Evolutionary conservation across 139 green algal genomes (phyloP), one percentile per base, ranked within the genome.

Genomic region (Chlorella sorokiniana): DNA sequence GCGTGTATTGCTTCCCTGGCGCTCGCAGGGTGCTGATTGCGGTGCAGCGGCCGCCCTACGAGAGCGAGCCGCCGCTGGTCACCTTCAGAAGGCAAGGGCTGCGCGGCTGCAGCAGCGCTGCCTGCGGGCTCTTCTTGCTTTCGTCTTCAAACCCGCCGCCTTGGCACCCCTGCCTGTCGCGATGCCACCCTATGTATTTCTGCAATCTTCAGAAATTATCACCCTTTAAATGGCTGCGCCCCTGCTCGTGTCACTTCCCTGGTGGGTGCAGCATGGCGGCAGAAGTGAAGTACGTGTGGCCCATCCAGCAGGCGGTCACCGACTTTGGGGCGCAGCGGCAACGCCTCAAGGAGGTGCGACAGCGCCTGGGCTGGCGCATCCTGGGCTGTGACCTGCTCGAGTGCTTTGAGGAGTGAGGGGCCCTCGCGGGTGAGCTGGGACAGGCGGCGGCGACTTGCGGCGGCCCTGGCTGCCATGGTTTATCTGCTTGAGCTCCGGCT

Each of bases 241-340:
- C 48, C 48, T 65, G 16, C 56, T n/a, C n/a, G n/a, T n/a, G n/a
- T n/a, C n/a, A n/a, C n/a, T n/a, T n/a, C n/a, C n/a, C n/a, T n/a
- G n/a, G n/a, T n/a, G n/a, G n/a, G n/a, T 74, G 72, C 85, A 92
- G 90, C 62, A 74, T 82, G 76, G 78, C 78, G 10, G 78, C 89
- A 23, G 85, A 83, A 42, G 89, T 96, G n/a, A 93, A 91, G 72
- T 96, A 95, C 78, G 84, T 96, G 10, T 96, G 90, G 89, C 93
- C 93, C 18, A 90, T 96, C 38, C 85, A 90, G 76, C 89, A 94
- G 69, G 86, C 93, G 0, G 33, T 96, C 9, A 86, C 71, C 1
- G 93, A 96, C 78, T 88, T 91, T 74, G 91, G 85, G 31, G 82
- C 86, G 8, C 93, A 96, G 81, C 86, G 83, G 18, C 91, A 93